These are phyloP conservation scores for Neonectria magnoliae DNA, from an alignment of 2,329 filamentous ascomycete species.

Conservation along the genomic window DNA sequence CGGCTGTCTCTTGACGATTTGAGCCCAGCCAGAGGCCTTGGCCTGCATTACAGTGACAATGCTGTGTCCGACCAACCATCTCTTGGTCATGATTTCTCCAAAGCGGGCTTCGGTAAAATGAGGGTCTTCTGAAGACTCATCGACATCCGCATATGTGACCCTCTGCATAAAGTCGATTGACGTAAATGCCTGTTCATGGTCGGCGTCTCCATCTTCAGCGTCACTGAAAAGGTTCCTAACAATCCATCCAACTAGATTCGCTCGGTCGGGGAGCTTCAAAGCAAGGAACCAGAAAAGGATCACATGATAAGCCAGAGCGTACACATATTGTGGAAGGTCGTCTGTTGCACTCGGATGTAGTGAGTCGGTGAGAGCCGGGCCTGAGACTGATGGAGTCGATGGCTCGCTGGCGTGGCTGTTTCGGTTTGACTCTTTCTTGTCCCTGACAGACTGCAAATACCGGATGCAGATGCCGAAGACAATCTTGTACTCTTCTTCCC, in stretches of 20 bases:
- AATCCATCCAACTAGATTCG: conserved; percentile 89
- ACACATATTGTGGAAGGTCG: conserved; percentile 91
- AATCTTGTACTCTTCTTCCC: conserved; percentile 90
- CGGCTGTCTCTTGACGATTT: conserved; percentile 76
- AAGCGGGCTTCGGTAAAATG: conserved; percentile 73
- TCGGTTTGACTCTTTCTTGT: conserved; percentile 64
- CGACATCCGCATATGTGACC: conserved; percentile 84
- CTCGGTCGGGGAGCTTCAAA: conserved; percentile 83
- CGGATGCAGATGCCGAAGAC: conserved; percentile 96
- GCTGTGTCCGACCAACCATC: conserved; percentile 79
- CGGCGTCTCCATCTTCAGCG: conserved; percentile 73
- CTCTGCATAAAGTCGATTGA: conserved; percentile 96
- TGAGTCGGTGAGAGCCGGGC: conserved; percentile 31
- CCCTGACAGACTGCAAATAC: conserved; percentile 88
- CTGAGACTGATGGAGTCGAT: conserved; percentile 41
- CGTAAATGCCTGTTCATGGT: conserved; percentile 93
- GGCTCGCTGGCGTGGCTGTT: conserved; percentile 58
- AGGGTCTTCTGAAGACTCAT: conserved; percentile 75
- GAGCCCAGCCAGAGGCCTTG: conserved; percentile 71
- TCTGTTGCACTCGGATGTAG: conserved; percentile 59
- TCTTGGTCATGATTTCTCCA: conserved; percentile 72
- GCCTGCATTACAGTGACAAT: conserved; percentile 80
- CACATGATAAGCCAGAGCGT: conserved; percentile 92
- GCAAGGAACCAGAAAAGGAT: conserved; percentile 98
- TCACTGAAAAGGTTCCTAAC: conserved; percentile 86